These are phyloP conservation scores for Solanum gandarillasii DNA, from an alignment of 257 asterid species.

Conservation along the genomic window DNA sequence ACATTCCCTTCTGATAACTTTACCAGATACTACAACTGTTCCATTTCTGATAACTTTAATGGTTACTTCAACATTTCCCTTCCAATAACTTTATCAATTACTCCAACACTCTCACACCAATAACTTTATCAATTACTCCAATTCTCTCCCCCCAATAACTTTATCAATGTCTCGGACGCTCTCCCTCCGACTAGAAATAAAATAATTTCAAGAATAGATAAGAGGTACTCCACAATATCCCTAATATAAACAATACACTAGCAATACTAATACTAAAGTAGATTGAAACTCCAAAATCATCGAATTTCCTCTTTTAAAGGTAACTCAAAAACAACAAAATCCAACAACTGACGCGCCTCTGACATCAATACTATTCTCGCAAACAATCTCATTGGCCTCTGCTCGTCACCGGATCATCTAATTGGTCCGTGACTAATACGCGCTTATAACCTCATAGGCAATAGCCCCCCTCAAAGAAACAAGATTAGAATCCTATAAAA, in stretches of 20 bases:
- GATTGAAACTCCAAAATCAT: not conserved
- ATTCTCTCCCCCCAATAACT: not conserved
- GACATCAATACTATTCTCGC: not conserved
- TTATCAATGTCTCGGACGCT: not conserved
- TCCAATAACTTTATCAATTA: not conserved
- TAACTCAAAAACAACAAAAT: not conserved
- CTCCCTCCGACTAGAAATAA: not conserved
- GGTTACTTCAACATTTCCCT: not conserved
- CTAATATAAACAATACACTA: not conserved
- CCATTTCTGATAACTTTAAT: not conserved
- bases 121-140: not conserved
- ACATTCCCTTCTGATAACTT: not conserved
- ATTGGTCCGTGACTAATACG: not conserved
- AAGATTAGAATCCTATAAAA: not conserved
- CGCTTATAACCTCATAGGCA: not conserved
- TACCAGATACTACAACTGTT: no score
- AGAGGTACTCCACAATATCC: not conserved
- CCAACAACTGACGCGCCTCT: not conserved
- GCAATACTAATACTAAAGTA: not conserved
- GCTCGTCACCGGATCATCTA: not conserved
- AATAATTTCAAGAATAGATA: not conserved
- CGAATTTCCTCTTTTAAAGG: not conserved
- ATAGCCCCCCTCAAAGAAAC: not conserved
- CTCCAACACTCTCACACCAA: not conserved
- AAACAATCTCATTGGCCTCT: not conserved